Evolutionary conservation across 129 eudicot genomes (phyloP), one percentile per base, ranked within the genome.

Genomic region (Apium graveolens): DNA sequence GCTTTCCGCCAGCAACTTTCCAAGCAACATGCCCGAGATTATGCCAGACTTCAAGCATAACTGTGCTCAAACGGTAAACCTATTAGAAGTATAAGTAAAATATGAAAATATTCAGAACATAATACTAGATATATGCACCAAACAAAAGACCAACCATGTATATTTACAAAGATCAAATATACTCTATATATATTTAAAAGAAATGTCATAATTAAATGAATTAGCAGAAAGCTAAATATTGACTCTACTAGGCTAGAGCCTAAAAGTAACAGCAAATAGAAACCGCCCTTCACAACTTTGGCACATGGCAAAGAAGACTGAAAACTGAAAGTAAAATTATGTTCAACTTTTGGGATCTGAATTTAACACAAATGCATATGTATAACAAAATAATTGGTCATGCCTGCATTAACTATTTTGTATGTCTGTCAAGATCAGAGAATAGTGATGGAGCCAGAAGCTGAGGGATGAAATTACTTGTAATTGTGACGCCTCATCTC

Each of bases 1-100:
- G 78, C 57, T 87, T 93, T 60, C 77, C 85, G 0, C 90, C 86
- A 31, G 96, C 98, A 45, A 89, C 44, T 81, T 89, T 88, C 98
- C 97, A 93, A 27, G 84, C 97, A 55, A 87, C 81, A 2, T 96
- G 98, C 73, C 97, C 98, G 73, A 91, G 86, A 74, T 87, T 77
- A 87, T 11, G 98, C 97, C 35, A 93, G 80, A 86, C 98, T 93
- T 87, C 97, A 85, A 18, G 97, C 89, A 78, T 86, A 93, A 48
- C 90, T 91, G 53, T 87, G 90, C 57, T 91, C 93, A 3, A 83
- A 70, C 38, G 88, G 97, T n/a, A 91, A 88, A 51, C 96, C 97
- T 9, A 91, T 93, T 96, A 91, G 90, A 72, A 60, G 79, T 45
- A 13, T 29, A 49, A 75, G 65, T 31, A 44, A 48, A 49, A 3